These are phyloP conservation scores for Tolypocladium ovalisporum DNA, from an alignment of 2,329 filamentous ascomycete species.

Conservation along the genomic window DNA sequence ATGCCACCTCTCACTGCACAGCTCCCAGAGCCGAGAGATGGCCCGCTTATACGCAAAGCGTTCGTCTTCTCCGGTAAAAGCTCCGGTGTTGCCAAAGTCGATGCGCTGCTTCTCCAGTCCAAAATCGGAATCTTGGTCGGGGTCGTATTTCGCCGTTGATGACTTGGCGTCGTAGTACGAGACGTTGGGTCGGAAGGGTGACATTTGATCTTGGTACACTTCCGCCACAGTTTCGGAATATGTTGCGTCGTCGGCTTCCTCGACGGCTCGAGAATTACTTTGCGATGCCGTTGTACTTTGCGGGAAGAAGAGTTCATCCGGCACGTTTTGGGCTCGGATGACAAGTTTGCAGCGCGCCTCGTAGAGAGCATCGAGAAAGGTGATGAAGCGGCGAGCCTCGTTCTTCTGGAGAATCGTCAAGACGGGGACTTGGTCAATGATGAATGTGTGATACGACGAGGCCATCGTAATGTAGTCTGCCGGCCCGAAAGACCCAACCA, in stretches of 20 bases:
- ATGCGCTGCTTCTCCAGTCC: constrained; percentile 26
- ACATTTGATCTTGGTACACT: constrained; percentile 66
- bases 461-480: constrained; percentile 78
- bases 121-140: constrained; percentile 48
- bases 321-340: constrained; percentile 54
- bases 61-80: constrained; percentile 73
- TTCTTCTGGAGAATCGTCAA: constrained; percentile 63
- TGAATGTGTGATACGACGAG: constrained; percentile 67
- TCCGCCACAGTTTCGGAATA: constrained; percentile 41
- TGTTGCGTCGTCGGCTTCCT: constrained; percentile 24
- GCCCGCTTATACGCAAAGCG: constrained; percentile 72
- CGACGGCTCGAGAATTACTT: constrained; percentile 2
- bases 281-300: constrained; percentile 27
- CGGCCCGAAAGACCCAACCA: constrained; percentile 61
- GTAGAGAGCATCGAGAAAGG: constrained; percentile 68
- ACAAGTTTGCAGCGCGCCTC: constrained; percentile 71
- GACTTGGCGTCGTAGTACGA: constrained; percentile 47
- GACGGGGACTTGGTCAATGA: constrained; percentile 59
- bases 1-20: constrained; percentile 67
- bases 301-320: constrained; percentile 71
- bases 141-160: constrained; percentile 37
- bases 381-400: constrained; percentile 71
- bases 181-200: constrained; percentile 71
- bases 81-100: constrained; percentile 58
- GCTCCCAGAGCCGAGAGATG: constrained; percentile 68